Base-by-base conservation (phyloP, 2,329 filamentous ascomycete species). In the Metarhizium sp. region DNA sequence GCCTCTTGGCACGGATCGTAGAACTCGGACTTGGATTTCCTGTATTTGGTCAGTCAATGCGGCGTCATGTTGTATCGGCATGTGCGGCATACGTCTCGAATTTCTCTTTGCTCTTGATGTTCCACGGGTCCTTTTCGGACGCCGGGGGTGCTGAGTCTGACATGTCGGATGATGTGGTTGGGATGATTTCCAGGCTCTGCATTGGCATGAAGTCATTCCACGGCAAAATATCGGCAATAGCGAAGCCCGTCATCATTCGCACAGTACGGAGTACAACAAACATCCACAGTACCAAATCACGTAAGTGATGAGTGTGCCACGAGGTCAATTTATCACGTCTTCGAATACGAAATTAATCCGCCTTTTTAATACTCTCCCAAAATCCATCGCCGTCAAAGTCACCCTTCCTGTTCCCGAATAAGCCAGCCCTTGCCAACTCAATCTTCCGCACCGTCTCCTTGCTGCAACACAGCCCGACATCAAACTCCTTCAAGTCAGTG, bases 1-100 rank as follows among this genome's bases (percentile, higher is more conserved):
- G 90, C 90, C 65, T 96, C 92, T 70, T 97, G 92, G 71, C 94
- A 99, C 2, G 94, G 94, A 65, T 99, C 94, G 69, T 89, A 90
- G 74, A 87, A 97, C 69, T 96, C 86, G 77, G 91, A 96, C 66
- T 86, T 83, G 55, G 79, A 80, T 78, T 97, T 97, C 62, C 92
- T 96, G 65, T 29, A 43, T 6, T 16, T 18, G 2, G 25, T 50
- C 47, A 50, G 53, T 38, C 8, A 38, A 10, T 8, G 8, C 32
- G 48, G n/a, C 49, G 52, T 50, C 34, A 8, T n/a, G 14, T 34
- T 11, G 32, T 34, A 11, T 34, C 32, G 13, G 52, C 20, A 30
- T 34, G 40, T 48, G 43, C 14, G 14, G 65, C 76, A 64, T 72
- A 86, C 85, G 75, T 78, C 62, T 85, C 74, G 64, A 89, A 90